Evolutionary conservation across 306 rosid genomes (phyloP), one percentile per base, ranked within the genome.

Genomic region (Styphnolobium japonicum): DNA sequence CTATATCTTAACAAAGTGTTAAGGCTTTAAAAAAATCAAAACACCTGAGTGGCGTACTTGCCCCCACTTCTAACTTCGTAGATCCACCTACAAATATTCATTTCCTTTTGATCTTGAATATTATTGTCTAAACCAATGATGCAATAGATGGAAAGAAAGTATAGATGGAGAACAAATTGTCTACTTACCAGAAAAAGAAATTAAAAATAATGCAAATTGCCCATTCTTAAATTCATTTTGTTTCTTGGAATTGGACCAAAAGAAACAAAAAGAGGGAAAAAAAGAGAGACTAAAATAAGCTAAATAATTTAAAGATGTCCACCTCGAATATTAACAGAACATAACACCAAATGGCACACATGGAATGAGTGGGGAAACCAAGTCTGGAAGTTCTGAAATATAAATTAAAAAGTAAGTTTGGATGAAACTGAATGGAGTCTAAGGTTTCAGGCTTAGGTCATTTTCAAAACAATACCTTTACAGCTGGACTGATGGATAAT

Each of bases 381-480:
- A 49, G 48, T 83, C 73, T 73, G 74, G 29, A 58, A 73, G 43
- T 67, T 74, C 64, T 68, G 64, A 74, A 60, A 69, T 14, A 84
- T 36, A 46, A 58, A 63, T 71, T 79, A 67, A 46, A 66, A 84
- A 74, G 78, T 60, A 67, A 74, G 55, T 42, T 78, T 69, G 76
- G 74, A 31, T 46, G 78, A 69, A 69, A 34, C 82, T 48, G 34
- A 49, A 79, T 79, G 63, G 71, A 79, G 76, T 49, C 73, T 49
- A 80, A 71, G 67, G 77, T 76, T 80, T 76, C 82, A 76, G 79
- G 58, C 79, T 69, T 34, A 23, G 16, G 80, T 80, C 87, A 71
- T 84, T 84, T 80, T 84, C 84, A 53, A 52, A 42, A 67, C 79
- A 62, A 43, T 6, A 18, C 19, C 82, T 80, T 80, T 84, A 84